phyloP scores from a whole-genome alignment of 345 rosid genomes.

The Boechera retrofracta region DNA sequence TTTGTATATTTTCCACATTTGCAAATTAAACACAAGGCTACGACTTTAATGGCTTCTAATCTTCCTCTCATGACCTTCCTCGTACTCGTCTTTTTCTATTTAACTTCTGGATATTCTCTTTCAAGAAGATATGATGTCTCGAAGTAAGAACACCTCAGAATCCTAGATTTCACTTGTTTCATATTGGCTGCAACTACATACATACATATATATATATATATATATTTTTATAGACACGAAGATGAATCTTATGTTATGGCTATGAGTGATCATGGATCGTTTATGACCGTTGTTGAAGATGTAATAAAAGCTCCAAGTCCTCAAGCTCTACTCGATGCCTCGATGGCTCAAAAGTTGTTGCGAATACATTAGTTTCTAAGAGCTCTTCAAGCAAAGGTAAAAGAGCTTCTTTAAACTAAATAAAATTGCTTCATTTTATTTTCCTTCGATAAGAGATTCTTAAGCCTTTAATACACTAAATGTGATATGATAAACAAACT shows the following conservation, averaged over 20 bases:
- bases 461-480: neutral
- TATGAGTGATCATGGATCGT: neutral
- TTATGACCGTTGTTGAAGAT: constrained; percentile 1
- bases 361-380: constrained; percentile 2
- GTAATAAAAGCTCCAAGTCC: neutral
- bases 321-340: neutral
- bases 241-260: constrained; percentile 17
- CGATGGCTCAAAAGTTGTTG: constrained; percentile 8
- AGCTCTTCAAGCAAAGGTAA: constrained; percentile 11
- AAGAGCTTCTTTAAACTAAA: neutral
- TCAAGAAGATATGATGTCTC: constrained; percentile 3
- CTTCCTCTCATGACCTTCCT: constrained; percentile 21
- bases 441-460: neutral
- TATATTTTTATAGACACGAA: neutral
- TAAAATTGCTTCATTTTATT: neutral
- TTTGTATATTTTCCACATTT: neutral
- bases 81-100: constrained; percentile 4
- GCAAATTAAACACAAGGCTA: neutral
- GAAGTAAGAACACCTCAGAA: constrained; percentile 2
- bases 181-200: neutral
- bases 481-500: neutral
- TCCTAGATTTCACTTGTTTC: neutral
- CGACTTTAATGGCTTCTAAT: constrained; percentile 21
- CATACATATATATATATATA: too few relatives aligned
- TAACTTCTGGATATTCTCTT: neutral